Conservation (phyloP, 257 asterid genomes). For the Penstemon newberryi region DNA sequence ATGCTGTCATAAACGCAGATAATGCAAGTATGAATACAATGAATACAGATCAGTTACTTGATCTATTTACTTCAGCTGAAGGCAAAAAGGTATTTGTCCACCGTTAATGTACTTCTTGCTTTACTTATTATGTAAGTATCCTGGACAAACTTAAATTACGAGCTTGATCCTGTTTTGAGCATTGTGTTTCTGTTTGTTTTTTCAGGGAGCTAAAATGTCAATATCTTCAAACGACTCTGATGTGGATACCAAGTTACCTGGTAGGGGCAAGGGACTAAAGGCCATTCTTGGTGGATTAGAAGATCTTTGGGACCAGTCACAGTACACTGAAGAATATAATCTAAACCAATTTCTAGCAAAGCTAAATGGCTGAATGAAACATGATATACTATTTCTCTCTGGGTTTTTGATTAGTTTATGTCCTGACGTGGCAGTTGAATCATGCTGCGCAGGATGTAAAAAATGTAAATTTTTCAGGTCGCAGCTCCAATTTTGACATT, state of each 20-base stretch:
- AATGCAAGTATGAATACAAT: slow-evolving; percentile 94
- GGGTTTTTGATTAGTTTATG: slow-evolving; percentile 20
- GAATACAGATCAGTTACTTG: slow-evolving; percentile 97
- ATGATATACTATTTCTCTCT: slow-evolving; percentile 3
- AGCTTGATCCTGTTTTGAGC: background rate
- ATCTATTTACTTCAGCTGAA: slow-evolving; percentile 89
- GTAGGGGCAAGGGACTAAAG: slow-evolving; percentile 76
- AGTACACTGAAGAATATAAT: slow-evolving; percentile 93
- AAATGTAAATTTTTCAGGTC: slow-evolving; percentile 46
- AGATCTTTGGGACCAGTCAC: slow-evolving; percentile 99
- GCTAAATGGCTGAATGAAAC: slow-evolving; percentile 62
- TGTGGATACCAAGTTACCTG: slow-evolving; percentile 53
- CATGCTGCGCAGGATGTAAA: slow-evolving; percentile 45
- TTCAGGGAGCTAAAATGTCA: slow-evolving; percentile 61
- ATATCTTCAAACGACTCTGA: slow-evolving; percentile 44
- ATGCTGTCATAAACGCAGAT: slow-evolving; percentile 91
- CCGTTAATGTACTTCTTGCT: background rate
- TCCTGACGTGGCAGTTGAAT: slow-evolving; percentile 26
- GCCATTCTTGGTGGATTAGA: slow-evolving; percentile 92
- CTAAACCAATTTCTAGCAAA: slow-evolving; percentile 77
- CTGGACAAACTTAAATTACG: background rate
- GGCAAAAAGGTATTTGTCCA: slow-evolving; percentile 63
- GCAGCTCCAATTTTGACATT: slow-evolving; percentile 53
- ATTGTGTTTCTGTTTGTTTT: slow-evolving; percentile 6
- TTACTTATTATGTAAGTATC: background rate